Base-by-base conservation (phyloP, 192 early-diverging fungal species). In the Coemansia sp. region DNA sequence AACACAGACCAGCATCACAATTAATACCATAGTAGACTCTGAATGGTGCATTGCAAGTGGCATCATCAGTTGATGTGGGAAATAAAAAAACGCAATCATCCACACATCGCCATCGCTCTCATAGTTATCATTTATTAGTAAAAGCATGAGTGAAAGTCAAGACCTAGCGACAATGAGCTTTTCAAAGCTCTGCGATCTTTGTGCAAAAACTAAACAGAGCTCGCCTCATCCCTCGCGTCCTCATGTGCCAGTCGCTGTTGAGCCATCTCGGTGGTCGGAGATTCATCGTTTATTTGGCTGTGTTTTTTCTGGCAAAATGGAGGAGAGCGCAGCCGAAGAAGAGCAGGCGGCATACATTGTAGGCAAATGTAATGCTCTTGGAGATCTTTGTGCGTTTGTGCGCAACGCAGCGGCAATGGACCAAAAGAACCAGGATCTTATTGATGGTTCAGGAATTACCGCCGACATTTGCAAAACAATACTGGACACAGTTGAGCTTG, bases 161-260 rank as follows among this genome's bases (percentile, higher is more conserved):
- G 44, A 67, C 58, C 54, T 20, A 58, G 22, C 53, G 22, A 43
- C 2, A 8, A 17, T 20, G 12, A 20, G 25, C 63, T 54, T 20
- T 64, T 61, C 25, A 39, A 42, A 17, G 32, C 49, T 64, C 7
- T 54, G 61, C 40, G 61, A 70, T 6, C 9, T 65, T 46, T 81
- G 73, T 41, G 63, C 66, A 4, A 60, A 68, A 42, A 37, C 44
- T 16, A 64, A 40, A 38, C 67, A 63, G 19, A 44, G 22, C 13
- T 75, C 73, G 22, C 78, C 78, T 13, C 78, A 81, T 41, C 78
- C 78, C 7, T 71, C 72, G 25, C 73, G 78, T 7, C 78, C 78
- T 5, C 62, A 75, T 1, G 39, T 69, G 9, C 32, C 65, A 20
- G 45, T 59, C 9, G 25, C 41, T 20, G 67, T 81, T 9, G 65